A percentile compares a stretch with the other conserved stretches of the same genome.
These are phyloP conservation scores for Physcomitrium patens DNA, from an alignment of 225 moss, liverwort and hornwort species.

Conservation along the genomic window DNA sequence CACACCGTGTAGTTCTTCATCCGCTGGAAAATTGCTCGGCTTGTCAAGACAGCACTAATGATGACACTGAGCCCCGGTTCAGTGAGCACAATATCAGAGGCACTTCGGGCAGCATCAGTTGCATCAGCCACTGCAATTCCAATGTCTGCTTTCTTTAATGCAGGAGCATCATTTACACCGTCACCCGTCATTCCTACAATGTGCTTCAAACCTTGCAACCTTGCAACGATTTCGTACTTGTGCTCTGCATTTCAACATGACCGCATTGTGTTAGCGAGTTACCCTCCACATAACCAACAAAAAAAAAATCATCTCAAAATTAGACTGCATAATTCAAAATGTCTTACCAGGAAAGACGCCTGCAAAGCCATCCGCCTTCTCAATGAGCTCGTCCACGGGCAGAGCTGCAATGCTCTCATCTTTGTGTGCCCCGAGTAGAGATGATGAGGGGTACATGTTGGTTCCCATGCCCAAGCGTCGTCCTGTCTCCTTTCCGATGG, in stretches of 20 bases:
- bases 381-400: slow-evolving; percentile 67
- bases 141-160: slow-evolving; percentile 83
- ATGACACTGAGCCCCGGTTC: slow-evolving; percentile 88
- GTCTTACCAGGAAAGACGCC: slow-evolving; percentile 64
- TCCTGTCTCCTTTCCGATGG: slow-evolving; percentile 74
- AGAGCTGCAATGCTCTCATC: slow-evolving; percentile 47
- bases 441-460: slow-evolving; percentile 75
- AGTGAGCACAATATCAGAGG: slow-evolving; percentile 78
- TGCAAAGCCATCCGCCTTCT: slow-evolving; percentile 83
- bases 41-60: slow-evolving; percentile 69
- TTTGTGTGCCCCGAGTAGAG: slow-evolving; percentile 49
- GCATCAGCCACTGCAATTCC: slow-evolving; percentile 82
- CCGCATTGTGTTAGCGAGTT: too few species aligned
- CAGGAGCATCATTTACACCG: slow-evolving; percentile 84
- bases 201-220: slow-evolving; percentile 61
- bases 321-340: too few species aligned
- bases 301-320: too few species aligned
- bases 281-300: too few species aligned
- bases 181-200: slow-evolving; percentile 83
- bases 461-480: slow-evolving; percentile 74
- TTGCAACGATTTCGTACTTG: slow-evolving; percentile 76
- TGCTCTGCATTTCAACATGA: slow-evolving; percentile 37
- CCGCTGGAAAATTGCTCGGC: slow-evolving; percentile 71
- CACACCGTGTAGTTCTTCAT: slow-evolving; percentile 79
- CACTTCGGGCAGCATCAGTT: slow-evolving; percentile 75